Evolutionary conservation across 768 basidiomycete genomes (phyloP).

Genomic region (Trametes maxima): DNA sequence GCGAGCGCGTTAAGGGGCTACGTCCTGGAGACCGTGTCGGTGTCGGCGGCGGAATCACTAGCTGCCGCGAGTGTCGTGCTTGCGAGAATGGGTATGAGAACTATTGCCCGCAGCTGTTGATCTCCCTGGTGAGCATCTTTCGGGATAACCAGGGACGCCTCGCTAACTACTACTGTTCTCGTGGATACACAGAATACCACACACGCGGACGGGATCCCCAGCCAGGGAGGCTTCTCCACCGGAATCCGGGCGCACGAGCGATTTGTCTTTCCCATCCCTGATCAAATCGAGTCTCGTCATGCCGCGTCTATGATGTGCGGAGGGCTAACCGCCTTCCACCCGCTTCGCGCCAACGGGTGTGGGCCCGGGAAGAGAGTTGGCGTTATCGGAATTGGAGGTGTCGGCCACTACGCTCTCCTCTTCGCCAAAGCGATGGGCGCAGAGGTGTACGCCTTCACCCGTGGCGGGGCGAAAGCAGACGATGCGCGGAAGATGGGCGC

Average conservation of each 20-base stretch:
- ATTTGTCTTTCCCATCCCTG: constrained; percentile 63
- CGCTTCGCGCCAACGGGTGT: constrained; percentile 53
- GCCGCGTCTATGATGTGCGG: constrained; percentile 69
- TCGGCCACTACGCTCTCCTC: constrained; percentile 46
- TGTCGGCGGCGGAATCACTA: constrained; percentile 50
- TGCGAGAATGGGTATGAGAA: constrained; percentile 58
- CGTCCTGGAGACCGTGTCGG: constrained; percentile 59
- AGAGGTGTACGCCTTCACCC: constrained; percentile 60
- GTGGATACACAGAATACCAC: constrained; percentile 33
- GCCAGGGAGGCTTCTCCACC: constrained; percentile 51
- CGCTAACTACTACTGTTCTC: background rate
- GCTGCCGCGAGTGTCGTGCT: constrained; percentile 50
- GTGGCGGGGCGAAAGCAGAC: constrained; percentile 51
- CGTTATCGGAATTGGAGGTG: constrained; percentile 65
- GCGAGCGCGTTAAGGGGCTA: constrained; percentile 53
- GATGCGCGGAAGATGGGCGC: constrained; percentile 63
- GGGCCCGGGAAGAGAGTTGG: constrained; percentile 69
- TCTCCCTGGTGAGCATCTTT: constrained; percentile 36
- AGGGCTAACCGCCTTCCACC: constrained; percentile 63
- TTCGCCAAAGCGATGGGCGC: constrained; percentile 59
- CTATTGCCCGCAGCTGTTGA: constrained; percentile 51
- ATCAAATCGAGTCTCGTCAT: constrained; percentile 49
- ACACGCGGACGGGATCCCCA: constrained; percentile 44
- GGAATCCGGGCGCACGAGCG: constrained; percentile 50
- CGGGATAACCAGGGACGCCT: background rate